A percentile compares a stretch with the other conserved stretches of the same genome.
phyloP scores from a whole-genome alignment of 208 protist genomes.

The Leptomonas seymouri region DNA sequence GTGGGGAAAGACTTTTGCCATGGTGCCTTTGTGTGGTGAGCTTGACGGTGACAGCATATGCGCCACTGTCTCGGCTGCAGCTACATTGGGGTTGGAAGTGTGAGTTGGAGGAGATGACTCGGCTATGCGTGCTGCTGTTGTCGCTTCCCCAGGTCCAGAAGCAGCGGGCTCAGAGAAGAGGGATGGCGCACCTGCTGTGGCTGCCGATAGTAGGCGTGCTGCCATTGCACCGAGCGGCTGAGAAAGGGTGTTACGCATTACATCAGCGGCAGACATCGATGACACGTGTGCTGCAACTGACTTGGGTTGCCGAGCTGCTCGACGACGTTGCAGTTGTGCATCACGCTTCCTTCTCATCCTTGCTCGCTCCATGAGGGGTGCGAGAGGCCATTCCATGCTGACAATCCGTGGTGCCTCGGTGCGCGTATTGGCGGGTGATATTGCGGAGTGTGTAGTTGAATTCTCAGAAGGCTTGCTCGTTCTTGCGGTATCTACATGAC shows the following conservation, averaged over 20 bases:
- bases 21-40: background rate
- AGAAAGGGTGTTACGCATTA: slow-evolving; percentile 23
- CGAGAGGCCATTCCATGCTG: slow-evolving; percentile 16
- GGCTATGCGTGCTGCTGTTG: background rate
- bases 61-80: background rate
- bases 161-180: slow-evolving; percentile 22
- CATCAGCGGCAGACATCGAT: slow-evolving; percentile 18
- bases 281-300: background rate
- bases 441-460: background rate
- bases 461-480: background rate
- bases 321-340: slow-evolving; percentile 17
- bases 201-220: slow-evolving; percentile 25
- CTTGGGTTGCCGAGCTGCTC: slow-evolving; percentile 14
- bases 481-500: background rate
- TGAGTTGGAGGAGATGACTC: background rate
- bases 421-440: background rate
- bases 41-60: background rate
- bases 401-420: background rate
- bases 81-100: background rate
- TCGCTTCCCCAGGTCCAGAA: background rate
- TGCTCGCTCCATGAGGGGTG: slow-evolving; percentile 15
- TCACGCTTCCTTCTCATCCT: slow-evolving; percentile 18
- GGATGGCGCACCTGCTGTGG: slow-evolving; percentile 14
- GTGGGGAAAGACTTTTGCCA: background rate
- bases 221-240: slow-evolving; percentile 32